Evolutionary conservation across 208 protist species (phyloP).

Genomic region (Porcisia hertigi): DNA sequence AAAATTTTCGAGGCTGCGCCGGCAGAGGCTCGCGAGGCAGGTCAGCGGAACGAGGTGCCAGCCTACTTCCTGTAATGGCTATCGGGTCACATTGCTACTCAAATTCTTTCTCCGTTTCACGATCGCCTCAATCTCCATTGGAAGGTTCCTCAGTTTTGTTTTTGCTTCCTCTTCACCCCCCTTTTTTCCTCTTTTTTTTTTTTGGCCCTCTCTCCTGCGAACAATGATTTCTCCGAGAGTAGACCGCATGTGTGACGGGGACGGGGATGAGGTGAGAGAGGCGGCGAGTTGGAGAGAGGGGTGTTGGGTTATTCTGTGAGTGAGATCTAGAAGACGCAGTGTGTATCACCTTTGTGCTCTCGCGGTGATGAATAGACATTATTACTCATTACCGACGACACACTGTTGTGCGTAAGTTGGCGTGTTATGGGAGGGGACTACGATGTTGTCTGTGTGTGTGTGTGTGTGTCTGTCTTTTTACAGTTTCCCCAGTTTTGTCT

Average conservation of each 20-base stretch:
- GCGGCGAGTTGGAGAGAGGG: not conserved
- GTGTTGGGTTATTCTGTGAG: not conserved
- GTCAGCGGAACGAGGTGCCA: constrained; percentile 65
- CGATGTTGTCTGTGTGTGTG: not conserved
- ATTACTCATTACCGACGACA: not conserved
- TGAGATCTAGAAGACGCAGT: not conserved
- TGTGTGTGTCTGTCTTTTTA: not conserved
- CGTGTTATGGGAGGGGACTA: not conserved
- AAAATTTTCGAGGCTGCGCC: constrained; percentile 99
- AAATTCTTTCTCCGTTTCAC: not conserved
- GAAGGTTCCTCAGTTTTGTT: not conserved
- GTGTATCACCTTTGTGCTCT: not conserved
- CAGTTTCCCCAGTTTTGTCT: not conserved
- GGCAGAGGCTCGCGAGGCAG: constrained; percentile 85
- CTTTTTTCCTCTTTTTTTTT: not conserved
- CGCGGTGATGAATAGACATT: not conserved
- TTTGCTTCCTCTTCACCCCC: not conserved
- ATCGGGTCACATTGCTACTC: not conserved
- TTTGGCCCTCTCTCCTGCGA: not conserved
- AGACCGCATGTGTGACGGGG: not conserved
- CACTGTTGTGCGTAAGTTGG: not conserved
- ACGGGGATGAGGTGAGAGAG: not conserved
- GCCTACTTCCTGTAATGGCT: constrained; percentile 77
- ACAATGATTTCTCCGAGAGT: not conserved
- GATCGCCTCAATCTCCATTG: not conserved